These are phyloP conservation scores for Vachellia collinsii DNA, from an alignment of 306 rosid genomes.

Conservation along the genomic window DNA sequence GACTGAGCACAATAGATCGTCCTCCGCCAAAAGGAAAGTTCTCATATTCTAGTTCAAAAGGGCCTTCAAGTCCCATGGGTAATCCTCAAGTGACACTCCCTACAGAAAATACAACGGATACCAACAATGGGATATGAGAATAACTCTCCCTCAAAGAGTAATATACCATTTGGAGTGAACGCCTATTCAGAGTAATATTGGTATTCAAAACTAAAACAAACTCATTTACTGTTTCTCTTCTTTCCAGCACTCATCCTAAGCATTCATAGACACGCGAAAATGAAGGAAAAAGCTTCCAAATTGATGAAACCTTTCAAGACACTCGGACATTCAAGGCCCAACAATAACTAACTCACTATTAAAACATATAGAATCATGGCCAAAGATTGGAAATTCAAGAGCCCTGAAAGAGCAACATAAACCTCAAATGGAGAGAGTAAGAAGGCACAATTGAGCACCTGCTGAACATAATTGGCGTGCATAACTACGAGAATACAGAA, in stretches of 20 bases:
- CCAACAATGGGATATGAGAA: background rate
- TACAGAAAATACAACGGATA: background rate
- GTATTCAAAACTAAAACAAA: background rate
- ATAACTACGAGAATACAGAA: too few species aligned
- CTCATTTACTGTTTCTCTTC: background rate
- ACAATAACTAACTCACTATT: background rate
- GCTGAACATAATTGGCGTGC: too few species aligned
- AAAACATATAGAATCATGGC: background rate
- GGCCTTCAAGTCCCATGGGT: background rate
- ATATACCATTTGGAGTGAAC: background rate
- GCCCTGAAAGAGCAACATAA: slow-evolving; percentile 39
- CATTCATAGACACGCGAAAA: background rate
- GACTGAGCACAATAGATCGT: background rate
- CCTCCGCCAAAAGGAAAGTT: background rate
- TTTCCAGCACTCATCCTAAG: background rate
- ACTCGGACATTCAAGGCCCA: slow-evolving; percentile 5
- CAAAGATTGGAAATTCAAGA: slow-evolving; percentile 10
- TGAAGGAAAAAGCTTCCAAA: background rate
- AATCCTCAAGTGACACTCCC: background rate
- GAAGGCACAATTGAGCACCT: slow-evolving; percentile 1
- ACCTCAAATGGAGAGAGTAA: slow-evolving; percentile 11
- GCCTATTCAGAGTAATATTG: background rate
- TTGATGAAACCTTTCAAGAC: background rate
- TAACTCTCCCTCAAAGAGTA: background rate
- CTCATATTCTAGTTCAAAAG: background rate